Base-by-base conservation (phyloP, 306 rosid species). In the Vigna unguiculata region DNA sequence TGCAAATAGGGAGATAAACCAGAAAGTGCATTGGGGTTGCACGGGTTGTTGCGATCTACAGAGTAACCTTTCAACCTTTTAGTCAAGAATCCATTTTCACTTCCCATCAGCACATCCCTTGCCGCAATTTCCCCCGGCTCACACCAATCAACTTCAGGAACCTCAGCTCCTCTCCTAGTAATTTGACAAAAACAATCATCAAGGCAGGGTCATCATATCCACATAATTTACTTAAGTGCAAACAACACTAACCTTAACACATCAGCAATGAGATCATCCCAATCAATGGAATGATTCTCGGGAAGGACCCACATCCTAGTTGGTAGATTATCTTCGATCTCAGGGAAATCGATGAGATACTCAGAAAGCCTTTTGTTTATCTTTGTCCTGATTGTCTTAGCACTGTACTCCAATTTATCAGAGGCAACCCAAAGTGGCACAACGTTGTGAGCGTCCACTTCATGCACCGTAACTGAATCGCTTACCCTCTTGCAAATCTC, bases 1-100 rank as follows among this genome's bases (percentile, higher is more conserved):
- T 94, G 98, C 87, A 94, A 77, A 83, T 95, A 92, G 20, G 98
- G 97, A 52, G 98, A 95, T 53, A 95, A 85, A 32, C 98, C 93
- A 55, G 98, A 95, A 72, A 95, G 85, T 2, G 86, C 96, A 63
- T 71, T 81, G 25, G 96, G 90, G 72, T 92, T 88, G 78, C 87
- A 76, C 0, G 98, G 97, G 75, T 95, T 88, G 58, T 88, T 90
- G 65, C 97, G 83, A 73, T 92, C 97, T 0, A 47, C 32, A 0
- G 94, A 79, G 80, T 94, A 92, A 73, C 62, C 83, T 82, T 80
- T 89, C 87, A 90, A 74, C 87, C 97, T 85, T 75, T 92, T 95
- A 3, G 95, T 95, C 85, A 95, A 88, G 83, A 95, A 95, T 76
- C 98, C 98, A 81, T 72, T 84, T 75, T 84, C 64, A 78, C 80